Evolutionary conservation across 169 alveolate genomes (phyloP).

Genomic region (Plasmodium sp.): DNA sequence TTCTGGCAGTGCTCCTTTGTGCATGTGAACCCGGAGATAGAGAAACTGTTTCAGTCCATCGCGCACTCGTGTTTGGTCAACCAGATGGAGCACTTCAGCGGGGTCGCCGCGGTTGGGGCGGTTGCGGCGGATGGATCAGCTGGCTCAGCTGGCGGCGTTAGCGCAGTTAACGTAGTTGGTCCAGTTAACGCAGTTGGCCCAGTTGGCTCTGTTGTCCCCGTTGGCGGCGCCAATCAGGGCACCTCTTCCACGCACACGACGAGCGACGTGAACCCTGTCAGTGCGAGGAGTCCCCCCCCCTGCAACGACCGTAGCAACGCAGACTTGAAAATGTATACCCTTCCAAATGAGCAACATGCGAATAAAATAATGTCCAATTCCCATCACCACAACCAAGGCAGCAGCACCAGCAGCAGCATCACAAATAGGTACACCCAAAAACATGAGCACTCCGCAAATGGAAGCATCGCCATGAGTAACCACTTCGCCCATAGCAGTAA

Average conservation of each 20-base stretch:
- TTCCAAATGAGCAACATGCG: background rate
- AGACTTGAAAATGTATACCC: background rate
- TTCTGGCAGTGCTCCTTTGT: constrained; percentile 84
- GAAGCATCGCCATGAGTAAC: background rate
- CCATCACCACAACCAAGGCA: background rate
- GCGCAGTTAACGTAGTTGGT: no score
- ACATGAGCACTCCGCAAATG: background rate
- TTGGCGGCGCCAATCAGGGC: background rate
- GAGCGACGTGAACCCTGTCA: background rate
- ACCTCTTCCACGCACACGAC: background rate
- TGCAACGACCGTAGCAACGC: background rate
- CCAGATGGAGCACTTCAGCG: constrained; percentile 21
- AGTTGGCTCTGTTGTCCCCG: background rate
- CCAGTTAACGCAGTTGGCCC: no score
- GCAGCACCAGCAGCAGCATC: background rate
- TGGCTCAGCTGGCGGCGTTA: background rate
- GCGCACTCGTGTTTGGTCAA: constrained; percentile 77
- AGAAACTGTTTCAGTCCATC: constrained; percentile 80
- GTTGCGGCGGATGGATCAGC: background rate
- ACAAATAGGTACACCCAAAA: background rate
- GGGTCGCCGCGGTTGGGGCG: background rate
- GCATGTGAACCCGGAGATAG: constrained; percentile 79
- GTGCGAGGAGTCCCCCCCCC: background rate
- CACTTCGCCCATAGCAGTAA: background rate
- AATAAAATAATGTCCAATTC: background rate